Conservation (phyloP, 139 green algal genomes). For the Bryopsis sp. region DNA sequence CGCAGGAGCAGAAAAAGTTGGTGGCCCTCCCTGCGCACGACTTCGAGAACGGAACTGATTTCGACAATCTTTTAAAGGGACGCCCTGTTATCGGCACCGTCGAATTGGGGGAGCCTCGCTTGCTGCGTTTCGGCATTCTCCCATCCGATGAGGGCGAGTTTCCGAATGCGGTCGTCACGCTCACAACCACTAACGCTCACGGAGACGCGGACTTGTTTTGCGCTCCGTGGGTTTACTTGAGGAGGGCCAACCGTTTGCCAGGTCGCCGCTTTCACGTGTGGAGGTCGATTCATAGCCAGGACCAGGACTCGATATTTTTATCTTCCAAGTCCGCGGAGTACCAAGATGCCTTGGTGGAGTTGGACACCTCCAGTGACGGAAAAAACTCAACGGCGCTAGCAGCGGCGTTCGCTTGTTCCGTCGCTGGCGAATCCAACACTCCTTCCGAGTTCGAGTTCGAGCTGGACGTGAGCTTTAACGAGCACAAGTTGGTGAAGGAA, state of each 20-base stretch:
- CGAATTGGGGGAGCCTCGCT: neutral
- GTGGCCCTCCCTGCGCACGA: too few relatives aligned
- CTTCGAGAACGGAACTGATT: too few relatives aligned
- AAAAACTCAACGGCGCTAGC: too few relatives aligned
- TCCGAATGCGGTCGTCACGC: neutral
- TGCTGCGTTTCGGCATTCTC: slow-evolving; percentile 2
- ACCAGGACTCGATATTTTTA: too few relatives aligned
- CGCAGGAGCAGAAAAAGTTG: too few relatives aligned
- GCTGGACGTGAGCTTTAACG: neutral
- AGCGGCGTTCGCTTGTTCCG: neutral
- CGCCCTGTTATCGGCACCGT: neutral
- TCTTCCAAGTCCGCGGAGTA: too few relatives aligned
- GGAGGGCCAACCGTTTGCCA: too few relatives aligned
- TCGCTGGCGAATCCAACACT: neutral
- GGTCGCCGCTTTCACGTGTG: too few relatives aligned
- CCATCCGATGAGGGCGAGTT: neutral
- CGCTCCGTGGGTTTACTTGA: too few relatives aligned
- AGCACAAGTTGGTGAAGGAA: neutral
- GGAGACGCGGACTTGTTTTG: neutral
- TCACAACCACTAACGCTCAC: neutral
- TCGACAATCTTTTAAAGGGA: slow-evolving; percentile 4
- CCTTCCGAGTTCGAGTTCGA: neutral
- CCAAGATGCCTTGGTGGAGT: too few relatives aligned
- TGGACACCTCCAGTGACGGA: too few relatives aligned
- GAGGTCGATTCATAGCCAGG: too few relatives aligned